These are phyloP conservation scores for Leishmania amazonensis DNA, from an alignment of 208 protist genomes.

Conservation along the genomic window DNA sequence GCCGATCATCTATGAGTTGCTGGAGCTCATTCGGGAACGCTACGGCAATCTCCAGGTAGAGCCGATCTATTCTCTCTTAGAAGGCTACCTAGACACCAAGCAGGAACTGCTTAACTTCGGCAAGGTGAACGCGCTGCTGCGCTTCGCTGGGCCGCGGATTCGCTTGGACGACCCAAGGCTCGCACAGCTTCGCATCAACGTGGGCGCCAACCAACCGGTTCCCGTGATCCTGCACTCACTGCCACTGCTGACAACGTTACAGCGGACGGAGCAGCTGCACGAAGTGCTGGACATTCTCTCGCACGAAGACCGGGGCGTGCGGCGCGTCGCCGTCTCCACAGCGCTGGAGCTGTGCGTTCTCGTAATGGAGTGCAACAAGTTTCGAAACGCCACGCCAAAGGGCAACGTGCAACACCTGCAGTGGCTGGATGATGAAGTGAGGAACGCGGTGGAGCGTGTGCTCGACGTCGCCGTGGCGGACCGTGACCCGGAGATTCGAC, in stretches of 20 bases:
- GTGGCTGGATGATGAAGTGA: slow-evolving; percentile 58
- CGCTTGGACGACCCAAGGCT: slow-evolving; percentile 43
- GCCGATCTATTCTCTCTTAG: slow-evolving; percentile 59
- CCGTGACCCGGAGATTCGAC: slow-evolving; percentile 61
- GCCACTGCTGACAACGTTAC: slow-evolving; percentile 66
- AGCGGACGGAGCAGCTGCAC: slow-evolving; percentile 68
- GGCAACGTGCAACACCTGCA: slow-evolving; percentile 22
- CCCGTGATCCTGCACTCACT: slow-evolving; percentile 73
- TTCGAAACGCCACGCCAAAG: background rate
- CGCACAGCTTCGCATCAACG: slow-evolving; percentile 45
- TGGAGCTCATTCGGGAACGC: slow-evolving; percentile 52
- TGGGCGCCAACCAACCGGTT: slow-evolving; percentile 33
- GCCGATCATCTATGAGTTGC: slow-evolving; percentile 54
- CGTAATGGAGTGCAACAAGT: slow-evolving; percentile 41
- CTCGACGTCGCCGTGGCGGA: slow-evolving; percentile 87
- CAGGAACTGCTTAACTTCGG: slow-evolving; percentile 66
- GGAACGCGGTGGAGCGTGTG: slow-evolving; percentile 70
- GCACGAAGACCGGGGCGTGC: slow-evolving; percentile 71
- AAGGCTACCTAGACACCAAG: slow-evolving; percentile 58
- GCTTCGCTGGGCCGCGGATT: slow-evolving; percentile 53
- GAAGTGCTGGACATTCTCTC: slow-evolving; percentile 79
- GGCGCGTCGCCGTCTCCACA: slow-evolving; percentile 56
- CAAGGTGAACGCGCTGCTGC: slow-evolving; percentile 74
- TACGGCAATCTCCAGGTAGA: slow-evolving; percentile 53
- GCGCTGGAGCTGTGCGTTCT: slow-evolving; percentile 71